Percentiles rank a stretch among this genome's conserved stretches.
Evolutionary conservation across 2,329 filamentous ascomycete genomes (phyloP).

Genomic region (Aspergillus sojae): DNA sequence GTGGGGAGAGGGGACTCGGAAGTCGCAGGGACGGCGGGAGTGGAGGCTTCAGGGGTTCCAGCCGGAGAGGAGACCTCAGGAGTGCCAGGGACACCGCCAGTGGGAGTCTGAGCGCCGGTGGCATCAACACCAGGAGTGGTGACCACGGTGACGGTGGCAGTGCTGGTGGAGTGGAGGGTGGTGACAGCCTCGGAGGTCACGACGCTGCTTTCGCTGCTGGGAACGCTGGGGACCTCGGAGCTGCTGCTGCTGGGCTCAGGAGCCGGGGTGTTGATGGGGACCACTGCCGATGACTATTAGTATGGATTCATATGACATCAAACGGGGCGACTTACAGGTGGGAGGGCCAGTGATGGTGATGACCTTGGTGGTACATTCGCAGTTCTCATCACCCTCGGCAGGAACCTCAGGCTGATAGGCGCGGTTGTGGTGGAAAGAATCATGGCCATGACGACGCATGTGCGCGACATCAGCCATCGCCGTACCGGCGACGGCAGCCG

Average conservation of each 20-base stretch:
- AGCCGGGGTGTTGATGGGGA: constrained; percentile 36
- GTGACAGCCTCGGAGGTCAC: constrained; percentile 32
- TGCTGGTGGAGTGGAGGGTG: constrained; percentile 44
- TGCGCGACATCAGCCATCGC: constrained; percentile 58
- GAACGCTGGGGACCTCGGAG: constrained; percentile 12
- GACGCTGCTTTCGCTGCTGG: constrained; percentile 22
- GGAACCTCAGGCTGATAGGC: constrained; percentile 31
- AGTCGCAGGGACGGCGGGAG: neutral
- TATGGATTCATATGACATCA: constrained; percentile 8
- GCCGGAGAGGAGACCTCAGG: constrained; percentile 4
- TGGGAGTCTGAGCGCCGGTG: constrained; percentile 4
- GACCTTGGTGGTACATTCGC: constrained; percentile 75
- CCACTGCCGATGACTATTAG: constrained; percentile 36
- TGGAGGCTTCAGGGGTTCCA: constrained; percentile 18
- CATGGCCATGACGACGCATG: constrained; percentile 53
- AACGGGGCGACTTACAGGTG: constrained; percentile 54
- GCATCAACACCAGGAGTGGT: constrained; percentile 22
- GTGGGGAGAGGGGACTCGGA: constrained; percentile 46
- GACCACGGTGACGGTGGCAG: constrained; percentile 39
- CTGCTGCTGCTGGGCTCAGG: constrained; percentile 25
- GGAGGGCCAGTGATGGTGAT: constrained; percentile 69
- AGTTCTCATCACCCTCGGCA: constrained; percentile 48
- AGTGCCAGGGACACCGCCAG: constrained; percentile 1
- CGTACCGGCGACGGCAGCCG: constrained; percentile 53
- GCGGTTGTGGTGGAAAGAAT: constrained; percentile 62